Base-by-base conservation (phyloP, 768 basidiomycete species). In the Podaxis rugospora region DNA sequence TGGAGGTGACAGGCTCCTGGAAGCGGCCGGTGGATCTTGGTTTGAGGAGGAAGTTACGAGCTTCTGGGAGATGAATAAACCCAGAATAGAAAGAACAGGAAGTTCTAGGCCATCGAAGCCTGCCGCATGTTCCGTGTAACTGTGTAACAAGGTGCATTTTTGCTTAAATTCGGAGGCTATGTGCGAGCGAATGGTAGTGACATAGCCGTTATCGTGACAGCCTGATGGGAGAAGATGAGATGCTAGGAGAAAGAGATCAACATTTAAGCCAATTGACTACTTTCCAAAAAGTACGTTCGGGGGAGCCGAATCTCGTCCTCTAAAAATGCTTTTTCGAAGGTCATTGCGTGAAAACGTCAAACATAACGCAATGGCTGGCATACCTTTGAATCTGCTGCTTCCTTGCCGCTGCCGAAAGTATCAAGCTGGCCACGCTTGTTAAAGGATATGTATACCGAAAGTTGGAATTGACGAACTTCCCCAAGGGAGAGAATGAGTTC, bases 321-420 rank as follows among this genome's bases (percentile, higher is more conserved):
- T 39, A 89, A 76, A 65, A 81, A 80, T 63, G 80, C 72, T 86
- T 68, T 4, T 37, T 58, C 70, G 9, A 36, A 11, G 21, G 37
- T 23, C 50, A 32, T 63, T 42, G 58, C 14, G n/a, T 32, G 10
- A 57, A 32, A 25, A 42, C 21, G 14, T 7, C 27, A 56, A 59
- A 59, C 40, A 32, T 32, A 46, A 46, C 62, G 27, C 5, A 49
- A 53, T 28, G 37, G 54, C 55, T 40, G 72, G 72, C 55, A 25
- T 65, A 88, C 89, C 86, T 79, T 90, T 49, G 84, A 80, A 69
- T 90, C 88, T 25, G 87, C 88, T 4, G 84, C 86, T 76, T 90
- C 89, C 72, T 90, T 90, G 52, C 78, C 83, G 62, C 74, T 75
- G 52, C 89, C 89, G 52, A 88, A 78, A 0, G 83, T 77, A 49